Evolutionary conservation across 2,329 filamentous ascomycete species (phyloP).

Genomic region (Talaromyces amestolkiae): DNA sequence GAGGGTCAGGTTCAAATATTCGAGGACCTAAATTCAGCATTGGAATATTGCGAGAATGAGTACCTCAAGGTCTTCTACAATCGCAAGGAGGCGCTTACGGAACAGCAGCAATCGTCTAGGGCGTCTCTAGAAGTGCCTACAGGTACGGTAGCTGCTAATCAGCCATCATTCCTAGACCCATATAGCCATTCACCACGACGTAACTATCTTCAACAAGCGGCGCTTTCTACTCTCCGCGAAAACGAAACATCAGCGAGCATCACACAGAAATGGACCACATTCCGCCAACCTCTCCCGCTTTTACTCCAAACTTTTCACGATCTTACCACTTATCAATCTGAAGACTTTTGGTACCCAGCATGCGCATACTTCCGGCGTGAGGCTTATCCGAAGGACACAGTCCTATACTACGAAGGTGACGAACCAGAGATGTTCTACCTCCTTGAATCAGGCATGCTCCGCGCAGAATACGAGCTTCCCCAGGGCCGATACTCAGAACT

Average conservation of each 20-base stretch:
- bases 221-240: constrained; percentile 70
- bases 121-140: constrained; percentile 33
- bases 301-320: constrained; percentile 95
- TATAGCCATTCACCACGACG: constrained; percentile 73
- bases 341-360: constrained; percentile 91
- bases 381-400: constrained; percentile 65
- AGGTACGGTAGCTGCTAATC: neutral
- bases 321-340: constrained; percentile 71
- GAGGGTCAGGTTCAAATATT: constrained; percentile 75
- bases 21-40: constrained; percentile 83
- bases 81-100: constrained; percentile 55
- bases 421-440: constrained; percentile 81
- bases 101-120: constrained; percentile 15
- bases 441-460: constrained; percentile 81
- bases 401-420: constrained; percentile 77
- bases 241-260: constrained; percentile 51
- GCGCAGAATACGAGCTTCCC: constrained; percentile 85
- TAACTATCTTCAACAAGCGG: constrained; percentile 73
- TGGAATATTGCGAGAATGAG: constrained; percentile 94
- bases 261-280: constrained; percentile 68
- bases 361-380: constrained; percentile 71
- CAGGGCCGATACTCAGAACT: constrained; percentile 87
- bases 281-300: constrained; percentile 84
- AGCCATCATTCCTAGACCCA: constrained; percentile 9
- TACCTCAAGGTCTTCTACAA: constrained; percentile 77